A percentile compares a stretch with the other conserved stretches of the same genome.
phyloP scores from a whole-genome alignment of 2,329 filamentous ascomycete genomes.

The Talaromyces islandicus region DNA sequence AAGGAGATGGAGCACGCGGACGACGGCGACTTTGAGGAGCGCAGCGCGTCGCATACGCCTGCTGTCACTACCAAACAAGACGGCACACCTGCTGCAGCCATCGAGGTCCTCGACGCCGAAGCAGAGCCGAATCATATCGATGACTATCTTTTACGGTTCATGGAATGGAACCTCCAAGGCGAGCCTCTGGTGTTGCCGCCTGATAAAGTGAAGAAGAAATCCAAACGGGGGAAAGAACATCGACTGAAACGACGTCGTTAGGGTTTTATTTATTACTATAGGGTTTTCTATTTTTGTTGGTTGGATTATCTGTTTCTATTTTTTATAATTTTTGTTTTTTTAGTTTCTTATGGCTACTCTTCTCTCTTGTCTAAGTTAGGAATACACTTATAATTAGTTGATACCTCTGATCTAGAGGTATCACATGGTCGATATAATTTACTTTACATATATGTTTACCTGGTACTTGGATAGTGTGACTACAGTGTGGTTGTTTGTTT shows the following conservation, averaged over 20 bases:
- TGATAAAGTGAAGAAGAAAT: slow-evolving; percentile 45
- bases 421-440: too few species aligned
- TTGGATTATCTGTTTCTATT: slow-evolving; percentile 1
- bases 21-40: slow-evolving; percentile 78
- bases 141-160: slow-evolving; percentile 66
- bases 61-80: slow-evolving; percentile 20
- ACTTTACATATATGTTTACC: too few species aligned
- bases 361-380: slow-evolving; percentile 2
- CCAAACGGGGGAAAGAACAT: slow-evolving; percentile 43
- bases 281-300: not conserved
- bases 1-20: slow-evolving; percentile 81
- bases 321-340: slow-evolving; percentile 10
- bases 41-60: slow-evolving; percentile 20
- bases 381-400: not conserved
- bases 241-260: slow-evolving; percentile 32
- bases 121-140: slow-evolving; percentile 59
- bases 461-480: too few species aligned
- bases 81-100: slow-evolving; percentile 27
- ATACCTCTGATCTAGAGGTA: not conserved
- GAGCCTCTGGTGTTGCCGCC: slow-evolving; percentile 43
- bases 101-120: slow-evolving; percentile 28
- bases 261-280: not conserved
- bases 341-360: slow-evolving; percentile 6
- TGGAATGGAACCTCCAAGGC: slow-evolving; percentile 54
- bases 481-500: too few species aligned